Evolutionary conservation across 192 early-diverging fungal genomes (phyloP), one percentile per base, ranked within the genome.

Genomic region (Coemansia sp.): DNA sequence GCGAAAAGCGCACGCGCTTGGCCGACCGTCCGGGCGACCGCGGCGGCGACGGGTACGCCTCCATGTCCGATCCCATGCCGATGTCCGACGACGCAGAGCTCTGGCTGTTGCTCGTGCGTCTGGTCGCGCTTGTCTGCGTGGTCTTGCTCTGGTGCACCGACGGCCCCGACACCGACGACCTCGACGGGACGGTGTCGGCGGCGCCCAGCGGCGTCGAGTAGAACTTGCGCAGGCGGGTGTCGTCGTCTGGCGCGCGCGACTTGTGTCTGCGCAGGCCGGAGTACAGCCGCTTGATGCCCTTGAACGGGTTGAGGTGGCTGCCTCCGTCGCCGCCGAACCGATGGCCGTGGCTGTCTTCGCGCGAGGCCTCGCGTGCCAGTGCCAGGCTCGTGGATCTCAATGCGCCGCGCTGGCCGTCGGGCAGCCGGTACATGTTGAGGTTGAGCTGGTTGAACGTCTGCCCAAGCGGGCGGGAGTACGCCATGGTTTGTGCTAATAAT

Each of bases 401-500:
- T 16, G 76, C 76, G 19, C 76, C 76, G 58, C 76, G 76, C 71
- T 79, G 70, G 7, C 76, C 62, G 58, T 79, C 76, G 7, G 76
- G 76, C 47, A 79, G 67, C 35, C 76, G 67, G 71, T 79, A 79
- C 76, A 79, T 79, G 64, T 70, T 53, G 13, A 79, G 68, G 55
- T 79, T 79, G 55, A 79, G 71, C 61, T 79, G 76, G 61, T 79
- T 79, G 58, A 79, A 79, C 30, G 76, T 79, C n/a, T 79, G 76
- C 45, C 76, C 76, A 45, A 79, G 65, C 27, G 76, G 76, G 35
- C 76, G 60, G 18, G 67, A 36, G 55, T 79, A 79, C 46, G 76
- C 71, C 78, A 81, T 76, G 14, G 28, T 60, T 55, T 14, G 19
- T 9, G 36, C 30, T 6, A 32, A 8, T 32, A 32, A 32, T n/a